Conservation (phyloP, 345 rosid species). For the Arabidopsis arenosa region DNA sequence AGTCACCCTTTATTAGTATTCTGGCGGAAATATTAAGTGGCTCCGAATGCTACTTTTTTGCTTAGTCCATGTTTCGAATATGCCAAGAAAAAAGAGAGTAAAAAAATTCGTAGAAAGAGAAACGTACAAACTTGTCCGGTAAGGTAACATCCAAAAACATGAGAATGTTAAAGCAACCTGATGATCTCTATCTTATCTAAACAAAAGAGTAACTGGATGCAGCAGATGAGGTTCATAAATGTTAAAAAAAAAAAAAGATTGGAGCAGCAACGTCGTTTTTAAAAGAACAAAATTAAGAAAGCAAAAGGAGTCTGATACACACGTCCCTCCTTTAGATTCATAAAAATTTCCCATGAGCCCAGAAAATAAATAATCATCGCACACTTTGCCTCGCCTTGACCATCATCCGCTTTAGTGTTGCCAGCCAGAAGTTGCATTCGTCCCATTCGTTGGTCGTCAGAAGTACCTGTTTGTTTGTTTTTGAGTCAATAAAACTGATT, state of each 20-base stretch:
- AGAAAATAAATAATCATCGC: constrained; percentile 51
- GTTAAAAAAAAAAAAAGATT: neutral
- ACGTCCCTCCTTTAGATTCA: constrained; percentile 34
- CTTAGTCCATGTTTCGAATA: neutral
- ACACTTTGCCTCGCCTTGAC: constrained; percentile 79
- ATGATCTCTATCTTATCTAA: constrained; percentile 27
- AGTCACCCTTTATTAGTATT: no score
- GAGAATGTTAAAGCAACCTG: constrained; percentile 33
- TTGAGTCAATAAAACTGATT: neutral
- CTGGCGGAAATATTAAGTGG: no score
- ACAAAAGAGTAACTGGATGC: constrained; percentile 16
- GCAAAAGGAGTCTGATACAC: constrained; percentile 33
- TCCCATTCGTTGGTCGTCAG: constrained; percentile 99
- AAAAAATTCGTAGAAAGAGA: constrained; percentile 25
- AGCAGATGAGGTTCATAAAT: constrained; percentile 18
- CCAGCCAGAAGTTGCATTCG: constrained; percentile 97
- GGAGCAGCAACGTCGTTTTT: constrained; percentile 24
- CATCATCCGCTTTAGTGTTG: constrained; percentile 85
- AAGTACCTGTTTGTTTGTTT: constrained; percentile 57
- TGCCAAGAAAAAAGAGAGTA: neutral
- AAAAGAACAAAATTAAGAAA: constrained; percentile 31
- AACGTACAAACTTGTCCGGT: constrained; percentile 23
- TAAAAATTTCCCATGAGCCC: neutral
- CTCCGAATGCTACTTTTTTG: neutral
- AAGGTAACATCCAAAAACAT: constrained; percentile 20